A percentile compares a stretch with the other conserved stretches of the same genome.
Evolutionary conservation across 108 stramenopile species (phyloP).

Genomic region (Pelagomonas calceolata): DNA sequence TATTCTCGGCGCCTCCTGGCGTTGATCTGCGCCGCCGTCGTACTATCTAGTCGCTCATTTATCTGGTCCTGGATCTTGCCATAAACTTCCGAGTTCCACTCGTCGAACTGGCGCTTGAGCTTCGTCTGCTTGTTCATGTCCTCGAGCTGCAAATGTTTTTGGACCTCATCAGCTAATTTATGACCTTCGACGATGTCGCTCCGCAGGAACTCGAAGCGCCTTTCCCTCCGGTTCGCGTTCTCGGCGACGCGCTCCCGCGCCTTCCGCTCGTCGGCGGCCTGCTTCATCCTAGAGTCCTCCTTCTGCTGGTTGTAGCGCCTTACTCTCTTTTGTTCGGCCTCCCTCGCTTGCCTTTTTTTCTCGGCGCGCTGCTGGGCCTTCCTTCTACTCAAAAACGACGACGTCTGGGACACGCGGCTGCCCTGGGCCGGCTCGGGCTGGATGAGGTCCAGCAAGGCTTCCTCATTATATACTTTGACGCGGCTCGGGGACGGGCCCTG

Average conservation of each 20-base stretch:
- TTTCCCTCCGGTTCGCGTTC: conserved; percentile 1
- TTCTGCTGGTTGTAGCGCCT: neutral
- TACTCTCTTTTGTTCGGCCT: neutral
- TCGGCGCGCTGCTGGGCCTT: no score
- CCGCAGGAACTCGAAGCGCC: conserved; percentile 7
- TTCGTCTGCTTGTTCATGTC: conserved; percentile 9
- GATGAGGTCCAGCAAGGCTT: no score
- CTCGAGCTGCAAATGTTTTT: conserved; percentile 5
- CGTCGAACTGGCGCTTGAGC: conserved; percentile 13
- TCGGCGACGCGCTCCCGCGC: neutral
- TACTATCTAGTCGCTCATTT: neutral
- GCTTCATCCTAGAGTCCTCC: neutral
- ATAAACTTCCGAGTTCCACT: conserved; percentile 18
- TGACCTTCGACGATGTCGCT: conserved; percentile 5
- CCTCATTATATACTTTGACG: no score
- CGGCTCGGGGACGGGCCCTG: no score
- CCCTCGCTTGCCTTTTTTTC: neutral
- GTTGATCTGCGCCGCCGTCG: conserved; percentile 9
- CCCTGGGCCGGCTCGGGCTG: no score
- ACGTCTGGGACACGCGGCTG: no score
- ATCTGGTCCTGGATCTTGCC: conserved; percentile 12
- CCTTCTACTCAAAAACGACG: no score
- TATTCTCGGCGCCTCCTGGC: conserved; percentile 10
- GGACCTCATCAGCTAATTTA: conserved; percentile 5
- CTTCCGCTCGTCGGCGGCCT: neutral